Percentiles rank a stretch among this genome's conserved stretches.
Conservation (phyloP, 345 rosid genomes). For the Alliaria petiolata region DNA sequence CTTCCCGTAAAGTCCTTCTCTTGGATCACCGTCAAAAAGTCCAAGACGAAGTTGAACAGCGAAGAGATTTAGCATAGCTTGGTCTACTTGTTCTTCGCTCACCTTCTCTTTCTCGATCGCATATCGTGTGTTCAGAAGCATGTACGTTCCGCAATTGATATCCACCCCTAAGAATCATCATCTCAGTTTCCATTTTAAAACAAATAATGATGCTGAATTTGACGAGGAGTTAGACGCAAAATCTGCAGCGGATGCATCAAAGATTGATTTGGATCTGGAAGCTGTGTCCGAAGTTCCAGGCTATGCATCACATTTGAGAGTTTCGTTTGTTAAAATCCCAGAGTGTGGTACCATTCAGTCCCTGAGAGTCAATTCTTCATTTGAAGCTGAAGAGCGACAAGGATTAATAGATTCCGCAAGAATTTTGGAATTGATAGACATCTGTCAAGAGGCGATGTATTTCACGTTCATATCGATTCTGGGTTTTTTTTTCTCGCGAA, state of each 20-base stretch:
- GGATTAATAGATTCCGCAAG: slow-evolving; percentile 73
- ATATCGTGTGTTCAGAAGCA: slow-evolving; percentile 50
- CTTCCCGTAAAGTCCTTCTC: slow-evolving; percentile 50
- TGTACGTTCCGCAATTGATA: slow-evolving; percentile 69
- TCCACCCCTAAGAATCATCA: slow-evolving; percentile 55
- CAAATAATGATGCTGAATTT: slow-evolving; percentile 36
- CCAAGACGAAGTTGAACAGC: slow-evolving; percentile 85
- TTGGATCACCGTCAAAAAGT: slow-evolving; percentile 78
- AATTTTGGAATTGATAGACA: slow-evolving; percentile 78
- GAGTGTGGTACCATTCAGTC: slow-evolving; percentile 81
- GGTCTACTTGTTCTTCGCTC: slow-evolving; percentile 57
- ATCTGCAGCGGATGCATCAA: slow-evolving; percentile 21
- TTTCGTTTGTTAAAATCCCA: slow-evolving; percentile 84
- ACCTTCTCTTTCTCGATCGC: slow-evolving; percentile 63
- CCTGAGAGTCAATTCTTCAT: slow-evolving; percentile 49
- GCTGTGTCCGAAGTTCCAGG: slow-evolving; percentile 47
- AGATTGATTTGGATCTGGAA: slow-evolving; percentile 53
- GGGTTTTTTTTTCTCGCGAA: no score
- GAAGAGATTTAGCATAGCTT: slow-evolving; percentile 79
- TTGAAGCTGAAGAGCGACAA: slow-evolving; percentile 86
- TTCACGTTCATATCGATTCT: slow-evolving; percentile 50
- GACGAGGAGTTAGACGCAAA: slow-evolving; percentile 34
- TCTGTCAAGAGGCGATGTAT: slow-evolving; percentile 68
- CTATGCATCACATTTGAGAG: slow-evolving; percentile 82
- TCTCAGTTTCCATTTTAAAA: not conserved